Conservation (phyloP, 148 eudicot species). For the Limonium bicolor region DNA sequence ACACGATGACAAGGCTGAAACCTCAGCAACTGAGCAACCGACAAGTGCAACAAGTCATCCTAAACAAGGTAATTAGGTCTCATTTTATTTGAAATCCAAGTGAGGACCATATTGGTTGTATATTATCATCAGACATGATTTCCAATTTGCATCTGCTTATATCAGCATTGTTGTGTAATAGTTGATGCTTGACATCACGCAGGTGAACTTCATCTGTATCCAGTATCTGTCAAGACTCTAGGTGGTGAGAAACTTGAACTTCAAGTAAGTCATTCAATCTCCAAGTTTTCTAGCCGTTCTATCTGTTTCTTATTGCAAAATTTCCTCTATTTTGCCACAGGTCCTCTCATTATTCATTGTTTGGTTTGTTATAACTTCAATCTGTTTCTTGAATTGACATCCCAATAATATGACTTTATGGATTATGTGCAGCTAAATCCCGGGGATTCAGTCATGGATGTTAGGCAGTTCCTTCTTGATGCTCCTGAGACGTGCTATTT, state of each 20-base stretch:
- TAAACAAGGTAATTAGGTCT: conserved; percentile 33
- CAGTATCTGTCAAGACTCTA: conserved; percentile 77
- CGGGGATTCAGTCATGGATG: conserved; percentile 98
- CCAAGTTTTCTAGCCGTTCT: no score
- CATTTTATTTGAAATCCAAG: not conserved
- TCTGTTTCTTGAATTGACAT: not conserved
- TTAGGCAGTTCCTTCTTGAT: conserved; percentile 93
- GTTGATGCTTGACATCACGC: conserved; percentile 4
- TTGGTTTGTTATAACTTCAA: not conserved
- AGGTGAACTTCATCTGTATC: conserved; percentile 73
- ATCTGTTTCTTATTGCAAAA: no score
- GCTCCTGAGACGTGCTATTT: conserved; percentile 95
- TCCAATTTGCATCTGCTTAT: no score
- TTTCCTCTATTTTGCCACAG: no score
- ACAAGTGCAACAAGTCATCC: conserved; percentile 18
- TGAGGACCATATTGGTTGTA: not conserved
- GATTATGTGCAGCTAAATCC: conserved; percentile 61
- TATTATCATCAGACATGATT: not conserved
- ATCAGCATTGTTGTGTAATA: not conserved
- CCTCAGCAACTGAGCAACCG: conserved; percentile 16
- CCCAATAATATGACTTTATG: not conserved
- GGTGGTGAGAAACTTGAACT: conserved; percentile 85
- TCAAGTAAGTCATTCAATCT: conserved; percentile 60
- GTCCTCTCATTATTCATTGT: not conserved
- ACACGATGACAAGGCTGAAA: conserved; percentile 11